These are phyloP conservation scores for Elsinoe australis DNA, from an alignment of 2,329 filamentous ascomycete genomes.

Conservation along the genomic window DNA sequence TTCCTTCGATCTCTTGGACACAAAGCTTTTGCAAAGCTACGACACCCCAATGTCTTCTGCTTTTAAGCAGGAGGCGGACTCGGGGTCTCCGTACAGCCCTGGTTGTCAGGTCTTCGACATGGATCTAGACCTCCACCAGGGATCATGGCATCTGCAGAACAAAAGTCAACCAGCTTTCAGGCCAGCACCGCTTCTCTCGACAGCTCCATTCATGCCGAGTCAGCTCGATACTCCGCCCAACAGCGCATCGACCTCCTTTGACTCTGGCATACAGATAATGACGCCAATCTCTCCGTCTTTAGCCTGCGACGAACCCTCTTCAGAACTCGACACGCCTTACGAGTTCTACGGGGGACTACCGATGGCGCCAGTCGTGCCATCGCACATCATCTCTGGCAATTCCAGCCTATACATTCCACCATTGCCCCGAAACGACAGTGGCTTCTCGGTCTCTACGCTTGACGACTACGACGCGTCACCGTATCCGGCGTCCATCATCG, in stretches of 20 bases:
- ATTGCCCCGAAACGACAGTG: conserved; percentile 1
- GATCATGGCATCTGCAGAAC: too few relatives aligned
- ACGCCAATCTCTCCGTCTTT: conserved; percentile 62
- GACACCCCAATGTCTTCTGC: neutral
- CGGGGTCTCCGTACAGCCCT: neutral
- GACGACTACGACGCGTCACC: neutral
- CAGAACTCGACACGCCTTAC: neutral
- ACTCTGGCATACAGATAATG: conserved; percentile 39
- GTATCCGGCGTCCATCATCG: neutral
- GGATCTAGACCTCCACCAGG: neutral
- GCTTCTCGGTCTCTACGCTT: neutral
- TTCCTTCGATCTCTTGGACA: neutral
- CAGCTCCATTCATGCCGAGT: neutral
- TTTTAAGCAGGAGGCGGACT: neutral
- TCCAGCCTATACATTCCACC: neutral
- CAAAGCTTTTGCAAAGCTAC: neutral
- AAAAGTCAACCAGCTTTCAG: neutral
- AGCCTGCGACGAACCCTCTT: neutral
- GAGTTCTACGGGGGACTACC: neutral
- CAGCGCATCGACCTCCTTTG: conserved; percentile 20
- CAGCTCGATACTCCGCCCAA: neutral
- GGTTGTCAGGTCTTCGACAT: too few relatives aligned
- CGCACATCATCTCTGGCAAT: neutral
- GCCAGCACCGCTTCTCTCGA: neutral
- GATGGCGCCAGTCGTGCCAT: conserved; percentile 1